Evolutionary conservation across 2,329 filamentous ascomycete species (phyloP), one percentile per base, ranked within the genome.

Genomic region (Sphaerostilbella broomeana): DNA sequence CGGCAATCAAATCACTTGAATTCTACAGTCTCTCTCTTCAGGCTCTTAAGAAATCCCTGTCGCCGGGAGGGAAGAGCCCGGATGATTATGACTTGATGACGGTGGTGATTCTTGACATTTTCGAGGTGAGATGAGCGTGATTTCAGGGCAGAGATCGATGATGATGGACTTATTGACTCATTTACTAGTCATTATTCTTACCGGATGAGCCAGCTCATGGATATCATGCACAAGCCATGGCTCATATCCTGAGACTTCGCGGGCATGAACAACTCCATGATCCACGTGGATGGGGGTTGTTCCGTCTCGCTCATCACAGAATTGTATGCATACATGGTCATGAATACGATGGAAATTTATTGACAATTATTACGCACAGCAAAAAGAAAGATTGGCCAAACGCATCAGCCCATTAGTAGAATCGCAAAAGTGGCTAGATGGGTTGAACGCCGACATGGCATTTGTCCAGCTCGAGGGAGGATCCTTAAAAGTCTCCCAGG

Each of bases 21-120:
- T 59, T 43, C 22, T 66, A 65, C 38, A 61, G 62, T 1, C 45
- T 53, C 38, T 59, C 63, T 10, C 48, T 67, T 2, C 42, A 43
- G 3, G 56, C 60, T 6, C 49, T 65, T 4, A 51, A 55, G 4
- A 48, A 56, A 3, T 60, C 61, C 1, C 45, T 64, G 18, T 44
- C 50, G 3, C 44, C 49, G 18, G 44, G 50, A n/a, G 51, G 51
- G 9, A 62, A 63, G 43, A 43, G 47, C 1, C 60, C 60, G 4
- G 61, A 63, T 43, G 63, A 66, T 39, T 58, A 62, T 43, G 58
- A 62, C 32, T 48, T 67, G 12, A 64, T 67, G 62, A 56, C 62
- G 3, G 53, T 61, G 2, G 62, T 66, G 10, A 47, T 66, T 15
- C 44, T 67, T 10, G 63, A 65, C 33, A 53, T 65, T 2, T 66